Evolutionary conservation across 257 asterid genomes (phyloP).

Genomic region (Schizonepeta tenuifolia): DNA sequence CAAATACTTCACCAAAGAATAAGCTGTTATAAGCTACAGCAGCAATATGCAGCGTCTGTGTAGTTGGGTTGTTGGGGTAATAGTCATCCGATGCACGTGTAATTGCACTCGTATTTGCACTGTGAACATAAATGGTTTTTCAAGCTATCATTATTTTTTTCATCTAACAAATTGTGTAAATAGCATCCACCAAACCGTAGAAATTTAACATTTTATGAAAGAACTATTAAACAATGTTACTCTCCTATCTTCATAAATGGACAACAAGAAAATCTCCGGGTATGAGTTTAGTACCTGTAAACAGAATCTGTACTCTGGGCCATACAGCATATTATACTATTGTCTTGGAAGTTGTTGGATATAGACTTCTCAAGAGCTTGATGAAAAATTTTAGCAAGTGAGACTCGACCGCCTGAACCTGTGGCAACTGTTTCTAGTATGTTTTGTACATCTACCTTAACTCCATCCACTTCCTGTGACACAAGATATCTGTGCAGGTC

Average conservation of each 20-base stretch:
- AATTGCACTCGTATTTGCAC: slow-evolving; percentile 52
- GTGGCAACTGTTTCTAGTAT: slow-evolving; percentile 52
- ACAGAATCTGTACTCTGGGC: slow-evolving; percentile 62
- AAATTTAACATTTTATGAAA: background rate
- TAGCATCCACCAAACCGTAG: slow-evolving; percentile 1
- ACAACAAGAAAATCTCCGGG: background rate
- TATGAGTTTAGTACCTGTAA: slow-evolving; percentile 45
- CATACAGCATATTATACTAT: slow-evolving; percentile 64
- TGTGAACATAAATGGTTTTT: slow-evolving; percentile 31
- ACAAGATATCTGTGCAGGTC: slow-evolving; percentile 53
- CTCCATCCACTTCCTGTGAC: slow-evolving; percentile 56
- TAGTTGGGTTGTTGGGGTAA: slow-evolving; percentile 50
- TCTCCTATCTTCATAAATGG: background rate
- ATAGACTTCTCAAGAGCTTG: slow-evolving; percentile 61
- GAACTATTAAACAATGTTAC: background rate
- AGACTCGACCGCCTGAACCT: slow-evolving; percentile 53
- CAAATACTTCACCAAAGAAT: slow-evolving; percentile 59
- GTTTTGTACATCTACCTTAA: slow-evolving; percentile 56
- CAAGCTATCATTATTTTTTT: slow-evolving; percentile 6
- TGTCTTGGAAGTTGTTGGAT: slow-evolving; percentile 53
- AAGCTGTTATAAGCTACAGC: slow-evolving; percentile 67
- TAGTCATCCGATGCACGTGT: slow-evolving; percentile 68
- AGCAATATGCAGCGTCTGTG: slow-evolving; percentile 64
- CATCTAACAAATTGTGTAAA: background rate
- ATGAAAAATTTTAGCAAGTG: slow-evolving; percentile 47